Evolutionary conservation across 306 rosid genomes (phyloP), one percentile per base, ranked within the genome.

Genomic region (Mucuna pruriens): DNA sequence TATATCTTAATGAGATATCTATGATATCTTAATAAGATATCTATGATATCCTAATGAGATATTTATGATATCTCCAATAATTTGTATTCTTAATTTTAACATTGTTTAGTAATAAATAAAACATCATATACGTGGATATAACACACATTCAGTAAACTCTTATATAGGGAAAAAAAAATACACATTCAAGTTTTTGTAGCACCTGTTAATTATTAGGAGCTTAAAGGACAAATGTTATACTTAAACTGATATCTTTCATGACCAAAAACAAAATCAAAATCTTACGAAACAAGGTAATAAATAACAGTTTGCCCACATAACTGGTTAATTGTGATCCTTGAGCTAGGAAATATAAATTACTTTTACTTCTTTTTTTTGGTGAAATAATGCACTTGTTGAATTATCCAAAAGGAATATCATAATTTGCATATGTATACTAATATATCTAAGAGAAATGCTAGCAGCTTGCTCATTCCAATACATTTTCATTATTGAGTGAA

Each of bases 221-320:
- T 23, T 46, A 33, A 64, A 33, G 36, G 31, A 33, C 45, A 45
- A 44, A 29, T n/a, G 33, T 11, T 17, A 57, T 40, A n/a, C 70
- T 42, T 44, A 29, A 40, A 52, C 48, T 31, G 36, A 48, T 54
- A 74, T 65, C 64, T 9, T 55, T 3, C 5, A 7, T 3, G 60
- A 76, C 39, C 29, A 26, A 34, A 63, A 45, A 15, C 17, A 46
- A 67, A 65, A 64, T 16, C 58, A 5, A 57, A 8, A 57, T 57
- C n/a, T 4, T 22, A 15, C 7, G 16, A 44, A 44, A 76, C 39
- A 22, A 51, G 33, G 29, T 13, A 13, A 7, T 64, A 66, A 52
- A 48, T 54, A 78, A 48, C 29, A 48, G 17, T 64, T 48, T 63
- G 40, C 29, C 57, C 15, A 19, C 76, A 79, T 19, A 70, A 69